Evolutionary conservation across 2,329 filamentous ascomycete genomes (phyloP), one percentile per base, ranked within the genome.

Genomic region (Sodiomyces alkalinus): DNA sequence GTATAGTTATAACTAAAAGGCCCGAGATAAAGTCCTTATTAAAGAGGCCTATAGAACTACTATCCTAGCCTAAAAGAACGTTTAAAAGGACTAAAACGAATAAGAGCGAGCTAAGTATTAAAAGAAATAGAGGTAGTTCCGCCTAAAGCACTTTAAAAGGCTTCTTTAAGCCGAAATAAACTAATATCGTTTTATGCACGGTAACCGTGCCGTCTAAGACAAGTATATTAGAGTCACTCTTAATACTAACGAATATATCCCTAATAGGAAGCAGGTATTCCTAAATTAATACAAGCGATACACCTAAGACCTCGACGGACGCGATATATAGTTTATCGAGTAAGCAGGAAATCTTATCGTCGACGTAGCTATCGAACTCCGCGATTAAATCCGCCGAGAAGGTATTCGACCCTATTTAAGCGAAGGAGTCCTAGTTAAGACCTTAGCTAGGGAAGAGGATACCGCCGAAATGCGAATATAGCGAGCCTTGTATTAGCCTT

Each of bases 341-440:
- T 17, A 30, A 27, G 10, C 30, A 24, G 14, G 23, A 22, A 11
- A n/a, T 14, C n/a, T 22, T 27, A 13, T 24, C 22, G 3, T 31
- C 26, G 12, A 24, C 23, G 11, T 19, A 22, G 4, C 20, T 34
- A 26, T 19, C 27, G 15, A 14, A 10, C n/a, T 28, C 34, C 14
- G 26, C 23, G n/a, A 21, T 21, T 18, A 30, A 35, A 16, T 21
- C 24, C 6, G 31, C 46, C 3, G 59, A 53, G 7, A 60, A 50
- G 31, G 58, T 70, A 2, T 61, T 78, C 34, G 80, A 86, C 40
- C 75, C 78, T 0, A 71, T 83, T 27, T 62, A 69, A 34, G 68
- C 68, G 25, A 87, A 82, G 47, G 78, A 90, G 44, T 78, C 77
- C 14, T 96, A 90, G 90, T 75, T 73, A 4, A 85, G 78, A 46